These are phyloP conservation scores for Lipomyces chichibuensis DNA, from an alignment of 805 yeast genomes.

Conservation along the genomic window DNA sequence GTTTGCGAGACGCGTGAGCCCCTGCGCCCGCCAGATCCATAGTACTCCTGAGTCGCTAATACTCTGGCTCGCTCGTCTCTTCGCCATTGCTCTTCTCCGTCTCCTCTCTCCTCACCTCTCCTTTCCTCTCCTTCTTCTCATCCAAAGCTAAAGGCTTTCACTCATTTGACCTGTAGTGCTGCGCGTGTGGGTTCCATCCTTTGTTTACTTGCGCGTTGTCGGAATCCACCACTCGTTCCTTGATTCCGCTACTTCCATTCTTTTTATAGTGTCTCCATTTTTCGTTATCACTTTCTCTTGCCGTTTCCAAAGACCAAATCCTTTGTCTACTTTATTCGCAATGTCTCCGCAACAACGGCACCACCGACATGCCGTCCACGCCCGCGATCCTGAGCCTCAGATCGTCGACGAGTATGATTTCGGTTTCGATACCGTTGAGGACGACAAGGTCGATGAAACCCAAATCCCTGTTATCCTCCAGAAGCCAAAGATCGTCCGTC, in stretches of 20 bases:
- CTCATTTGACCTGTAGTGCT: constrained; percentile 1
- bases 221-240: not conserved
- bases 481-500: constrained; percentile 19
- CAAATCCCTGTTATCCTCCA: constrained; percentile 4
- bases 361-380: not conserved
- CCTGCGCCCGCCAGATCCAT: not conserved
- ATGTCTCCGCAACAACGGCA: constrained; percentile 1
- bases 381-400: constrained; percentile 5
- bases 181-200: not conserved
- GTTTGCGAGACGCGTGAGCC: not conserved
- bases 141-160: not conserved
- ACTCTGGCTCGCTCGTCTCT: not conserved
- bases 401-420: constrained; percentile 7
- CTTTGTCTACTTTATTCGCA: not conserved
- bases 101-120: not conserved
- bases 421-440: not conserved
- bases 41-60: not conserved
- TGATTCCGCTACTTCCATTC: not conserved
- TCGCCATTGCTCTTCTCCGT: not conserved
- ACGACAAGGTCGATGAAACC: constrained; percentile 8
- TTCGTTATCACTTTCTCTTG: not conserved
- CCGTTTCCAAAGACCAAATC: not conserved
- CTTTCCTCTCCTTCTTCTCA: not conserved
- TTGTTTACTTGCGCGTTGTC: not conserved
- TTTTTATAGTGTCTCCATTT: not conserved